Base-by-base conservation (phyloP, 495 filamentous ascomycete genomes). In the Pyrenopolyporus hunteri region DNA sequence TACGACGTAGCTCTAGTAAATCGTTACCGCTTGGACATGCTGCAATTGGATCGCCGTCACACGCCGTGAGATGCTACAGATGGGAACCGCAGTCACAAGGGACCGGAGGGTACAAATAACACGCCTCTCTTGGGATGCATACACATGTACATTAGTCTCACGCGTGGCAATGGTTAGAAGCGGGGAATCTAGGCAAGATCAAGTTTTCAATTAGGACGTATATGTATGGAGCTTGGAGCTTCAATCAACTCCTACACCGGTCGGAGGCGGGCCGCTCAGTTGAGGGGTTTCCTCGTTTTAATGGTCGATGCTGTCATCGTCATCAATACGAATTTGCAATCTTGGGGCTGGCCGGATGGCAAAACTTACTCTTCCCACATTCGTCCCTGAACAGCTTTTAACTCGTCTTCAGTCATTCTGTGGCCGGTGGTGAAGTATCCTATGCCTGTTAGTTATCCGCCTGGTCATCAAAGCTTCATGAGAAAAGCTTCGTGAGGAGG, bases 301-400 rank as follows among this genome's bases (percentile, higher is more conserved):
- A 64, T 80, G 77, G 63, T 81, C 78, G 65, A 81, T 76, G 67
- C 78, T 81, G 53, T 69, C 62, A 67, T 59, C 45, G 45, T 55
- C 39, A 63, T 59, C 61, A 69, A 59, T 65, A 64, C 63, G 57
- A 63, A 53, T 20, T 54, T 33, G 33, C 49, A 59, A 44, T n/a
- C n/a, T n/a, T n/a, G 33, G 26, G 33, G 31, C 31, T 39, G 53
- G 42, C 53, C 57, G 51, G 50, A 32, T 32, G 52, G 33, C 36
- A n/a, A n/a, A n/a, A 78, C 82, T 80, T 73, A 83, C 82, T 94
- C 91, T 74, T 96, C 92, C 94, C 94, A 98, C 57, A 90, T 89
- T 59, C 94, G 86, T 57, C 94, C 94, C 64, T 90, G 86, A 29
- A 98, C 93, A 20, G 89, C 83, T 26, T 84, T 78, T 44, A 98